A percentile compares a stretch with the other conserved stretches of the same genome.
Evolutionary conservation across 2,329 filamentous ascomycete species (phyloP).

Genomic region (Colletotrichum sublineola): DNA sequence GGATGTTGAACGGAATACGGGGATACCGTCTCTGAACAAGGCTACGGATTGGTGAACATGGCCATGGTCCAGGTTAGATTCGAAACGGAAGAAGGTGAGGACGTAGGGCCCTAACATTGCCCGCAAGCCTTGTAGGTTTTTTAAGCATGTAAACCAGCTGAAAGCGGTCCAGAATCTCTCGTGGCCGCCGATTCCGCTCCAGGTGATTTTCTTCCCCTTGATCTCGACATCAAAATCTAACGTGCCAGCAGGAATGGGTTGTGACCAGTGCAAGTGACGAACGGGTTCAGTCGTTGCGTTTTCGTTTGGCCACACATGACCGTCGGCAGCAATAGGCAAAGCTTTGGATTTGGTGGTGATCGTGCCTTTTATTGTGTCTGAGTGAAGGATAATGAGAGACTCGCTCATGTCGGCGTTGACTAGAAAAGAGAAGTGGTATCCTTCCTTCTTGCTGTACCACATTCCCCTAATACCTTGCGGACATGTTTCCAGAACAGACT

Average conservation of each 20-base stretch:
- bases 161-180: conserved; percentile 16
- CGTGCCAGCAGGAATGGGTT: conserved; percentile 19
- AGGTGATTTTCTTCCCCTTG: not conserved
- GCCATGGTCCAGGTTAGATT: not conserved
- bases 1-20: not conserved
- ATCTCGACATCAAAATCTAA: conserved; percentile 13
- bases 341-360: conserved; percentile 40
- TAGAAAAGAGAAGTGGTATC: conserved; percentile 39
- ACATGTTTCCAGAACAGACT: conserved; percentile 45
- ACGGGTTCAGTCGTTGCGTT: not conserved
- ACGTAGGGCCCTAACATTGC: not conserved
- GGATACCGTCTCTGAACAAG: not conserved
- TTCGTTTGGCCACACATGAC: conserved; percentile 3
- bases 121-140: not conserved
- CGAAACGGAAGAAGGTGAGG: conserved; percentile 10
- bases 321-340: conserved; percentile 8
- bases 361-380: conserved; percentile 36
- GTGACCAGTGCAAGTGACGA: conserved; percentile 11
- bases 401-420: conserved; percentile 41
- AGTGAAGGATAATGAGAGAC: conserved; percentile 35
- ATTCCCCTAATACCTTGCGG: conserved; percentile 29
- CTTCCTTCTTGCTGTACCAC: conserved; percentile 36
- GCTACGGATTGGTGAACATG: not conserved
- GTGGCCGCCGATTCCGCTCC: conserved; percentile 14
- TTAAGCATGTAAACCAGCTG: conserved; percentile 23